A percentile compares a stretch with the other conserved stretches of the same genome.
Evolutionary conservation across 2,329 filamentous ascomycete species (phyloP).

Genomic region (Rhexocercosporidium sp.): DNA sequence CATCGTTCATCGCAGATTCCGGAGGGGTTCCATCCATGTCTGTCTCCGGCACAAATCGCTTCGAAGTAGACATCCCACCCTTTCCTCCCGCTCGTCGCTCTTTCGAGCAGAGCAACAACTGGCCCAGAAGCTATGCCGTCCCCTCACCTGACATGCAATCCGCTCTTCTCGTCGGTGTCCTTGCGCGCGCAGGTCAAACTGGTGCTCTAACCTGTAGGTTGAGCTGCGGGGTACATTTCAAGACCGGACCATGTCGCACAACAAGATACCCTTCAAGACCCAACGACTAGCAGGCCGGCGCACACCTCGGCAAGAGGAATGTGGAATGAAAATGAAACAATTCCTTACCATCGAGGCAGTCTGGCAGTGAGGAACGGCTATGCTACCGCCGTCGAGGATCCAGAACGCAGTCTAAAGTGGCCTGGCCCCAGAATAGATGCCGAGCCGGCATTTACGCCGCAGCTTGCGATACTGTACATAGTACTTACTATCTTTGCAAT

Average conservation of each 20-base stretch:
- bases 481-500: no score
- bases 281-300: no score
- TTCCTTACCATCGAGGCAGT: not conserved
- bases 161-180: not conserved
- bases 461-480: not conserved
- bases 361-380: no score
- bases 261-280: no score
- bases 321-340: not conserved
- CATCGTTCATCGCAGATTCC: not conserved
- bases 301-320: not conserved
- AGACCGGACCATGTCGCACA: not conserved
- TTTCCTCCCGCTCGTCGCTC: not conserved
- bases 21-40: not conserved
- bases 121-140: not conserved
- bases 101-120: not conserved
- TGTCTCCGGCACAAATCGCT: not conserved
- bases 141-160: not conserved
- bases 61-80: not conserved
- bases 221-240: constrained; percentile 3
- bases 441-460: not conserved
- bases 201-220: not conserved
- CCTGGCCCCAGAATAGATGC: not conserved
- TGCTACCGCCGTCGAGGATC: no score
- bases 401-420: constrained; percentile 1
- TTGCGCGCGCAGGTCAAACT: not conserved